Evolutionary conservation across 2,329 filamentous ascomycete genomes (phyloP).

Genomic region (Verticillium zaregamsianum): DNA sequence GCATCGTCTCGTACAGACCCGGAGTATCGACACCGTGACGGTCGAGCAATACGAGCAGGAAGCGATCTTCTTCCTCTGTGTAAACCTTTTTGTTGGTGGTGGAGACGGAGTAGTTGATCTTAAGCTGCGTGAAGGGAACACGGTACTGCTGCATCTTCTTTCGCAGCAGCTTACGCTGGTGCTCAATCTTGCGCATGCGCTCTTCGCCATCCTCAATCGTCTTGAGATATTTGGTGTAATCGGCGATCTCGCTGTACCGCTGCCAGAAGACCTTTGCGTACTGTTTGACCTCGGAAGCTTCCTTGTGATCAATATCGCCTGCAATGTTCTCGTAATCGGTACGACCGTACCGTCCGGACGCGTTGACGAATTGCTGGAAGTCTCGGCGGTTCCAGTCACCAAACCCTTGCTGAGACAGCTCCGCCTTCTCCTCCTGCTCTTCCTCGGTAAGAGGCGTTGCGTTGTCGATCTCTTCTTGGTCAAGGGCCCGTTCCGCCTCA

Average conservation of each 20-base stretch:
- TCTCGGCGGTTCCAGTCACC: slow-evolving; percentile 94
- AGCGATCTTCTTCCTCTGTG: slow-evolving; percentile 95
- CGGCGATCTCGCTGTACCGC: slow-evolving; percentile 83
- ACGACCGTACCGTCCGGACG: slow-evolving; percentile 87
- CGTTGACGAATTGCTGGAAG: slow-evolving; percentile 97
- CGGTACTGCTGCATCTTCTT: slow-evolving; percentile 97
- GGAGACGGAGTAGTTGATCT: slow-evolving; percentile 97
- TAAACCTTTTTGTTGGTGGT: slow-evolving; percentile 99
- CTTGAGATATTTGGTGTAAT: slow-evolving; percentile 83
- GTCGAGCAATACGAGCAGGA: slow-evolving; percentile 89
- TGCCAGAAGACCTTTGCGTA: slow-evolving; percentile 98
- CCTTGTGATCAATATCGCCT: slow-evolving; percentile 88
- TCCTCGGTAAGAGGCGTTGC: slow-evolving; percentile 84
- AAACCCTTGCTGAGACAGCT: slow-evolving; percentile 80
- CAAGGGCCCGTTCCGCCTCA: slow-evolving; percentile 79
- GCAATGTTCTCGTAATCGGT: slow-evolving; percentile 82
- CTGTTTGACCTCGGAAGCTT: slow-evolving; percentile 74
- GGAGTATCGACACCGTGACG: slow-evolving; percentile 90
- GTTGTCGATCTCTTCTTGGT: slow-evolving; percentile 91
- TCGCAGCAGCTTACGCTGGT: slow-evolving; percentile 86
- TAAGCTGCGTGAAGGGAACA: slow-evolving; percentile 95
- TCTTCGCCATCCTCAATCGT: slow-evolving; percentile 93
- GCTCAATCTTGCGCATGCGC: slow-evolving; percentile 79
- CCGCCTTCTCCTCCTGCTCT: slow-evolving; percentile 82
- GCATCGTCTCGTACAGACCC: slow-evolving; percentile 84